Evolutionary conservation across 2,329 filamentous ascomycete species (phyloP).

Genomic region (Trichoderma atroviride): DNA sequence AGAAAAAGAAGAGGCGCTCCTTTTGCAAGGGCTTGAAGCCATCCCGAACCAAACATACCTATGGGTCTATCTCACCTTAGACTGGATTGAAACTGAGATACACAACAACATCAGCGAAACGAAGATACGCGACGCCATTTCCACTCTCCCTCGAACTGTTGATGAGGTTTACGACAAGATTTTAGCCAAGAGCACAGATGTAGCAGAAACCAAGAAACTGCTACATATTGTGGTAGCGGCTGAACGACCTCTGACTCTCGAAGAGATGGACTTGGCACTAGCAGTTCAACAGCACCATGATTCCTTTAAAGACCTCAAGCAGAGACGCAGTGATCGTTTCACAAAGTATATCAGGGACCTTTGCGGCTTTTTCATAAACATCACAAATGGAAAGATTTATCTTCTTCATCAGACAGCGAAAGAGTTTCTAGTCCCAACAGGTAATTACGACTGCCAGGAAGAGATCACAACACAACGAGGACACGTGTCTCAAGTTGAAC

Average conservation of each 20-base stretch:
- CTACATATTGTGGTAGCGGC: slow-evolving; percentile 7
- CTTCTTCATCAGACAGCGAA: slow-evolving; percentile 17
- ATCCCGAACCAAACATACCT: slow-evolving; percentile 43
- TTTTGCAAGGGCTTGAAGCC: slow-evolving; percentile 35
- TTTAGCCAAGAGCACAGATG: slow-evolving; percentile 8
- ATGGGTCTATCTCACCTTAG: slow-evolving; percentile 42
- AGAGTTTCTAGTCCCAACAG: slow-evolving; percentile 1
- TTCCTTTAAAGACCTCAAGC: neutral
- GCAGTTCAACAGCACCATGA: neutral
- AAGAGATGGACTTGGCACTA: neutral
- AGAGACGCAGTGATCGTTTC: neutral
- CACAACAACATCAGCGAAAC: slow-evolving; percentile 20
- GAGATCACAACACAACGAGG: neutral
- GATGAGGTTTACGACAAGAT: slow-evolving; percentile 36
- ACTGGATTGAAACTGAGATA: slow-evolving; percentile 34
- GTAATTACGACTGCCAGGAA: neutral
- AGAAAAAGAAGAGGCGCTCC: neutral
- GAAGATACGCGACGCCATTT: slow-evolving; percentile 23
- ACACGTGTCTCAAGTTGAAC: neutral
- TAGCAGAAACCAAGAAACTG: neutral
- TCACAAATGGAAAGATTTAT: neutral
- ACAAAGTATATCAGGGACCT: neutral
- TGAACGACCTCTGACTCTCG: slow-evolving; percentile 3
- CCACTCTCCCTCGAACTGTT: slow-evolving; percentile 30
- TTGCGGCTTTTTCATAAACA: neutral